Percentiles rank a stretch among this genome's conserved stretches.
phyloP scores from a whole-genome alignment of 2,329 filamentous ascomycete species.

The Xylariales sp. region DNA sequence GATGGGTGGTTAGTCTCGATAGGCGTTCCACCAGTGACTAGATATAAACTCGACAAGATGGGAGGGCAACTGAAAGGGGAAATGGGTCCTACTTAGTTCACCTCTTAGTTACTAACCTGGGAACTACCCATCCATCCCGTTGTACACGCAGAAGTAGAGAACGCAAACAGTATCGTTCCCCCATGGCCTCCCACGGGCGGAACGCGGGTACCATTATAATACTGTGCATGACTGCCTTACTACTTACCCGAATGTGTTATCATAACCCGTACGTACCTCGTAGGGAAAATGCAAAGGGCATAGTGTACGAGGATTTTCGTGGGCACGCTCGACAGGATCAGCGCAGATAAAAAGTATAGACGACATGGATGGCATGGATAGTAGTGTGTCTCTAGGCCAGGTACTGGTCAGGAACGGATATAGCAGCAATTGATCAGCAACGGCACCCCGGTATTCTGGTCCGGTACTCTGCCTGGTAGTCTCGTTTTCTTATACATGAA shows the following conservation, averaged over 20 bases:
- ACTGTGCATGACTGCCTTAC: background rate
- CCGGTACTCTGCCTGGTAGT: too few species aligned
- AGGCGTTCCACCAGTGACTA: constrained; percentile 1
- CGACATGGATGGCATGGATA: background rate
- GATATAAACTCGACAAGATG: constrained; percentile 5
- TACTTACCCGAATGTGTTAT: background rate
- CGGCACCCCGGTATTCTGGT: background rate
- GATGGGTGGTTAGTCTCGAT: background rate
- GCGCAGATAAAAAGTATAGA: background rate
- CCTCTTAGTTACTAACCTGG: background rate
- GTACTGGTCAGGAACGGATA: background rate
- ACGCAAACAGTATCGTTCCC: background rate
- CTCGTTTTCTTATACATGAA: background rate
- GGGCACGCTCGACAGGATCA: background rate
- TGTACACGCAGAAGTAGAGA: too few species aligned
- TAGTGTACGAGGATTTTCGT: background rate
- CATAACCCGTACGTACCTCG: background rate
- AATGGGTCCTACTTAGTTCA: background rate
- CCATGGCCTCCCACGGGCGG: background rate
- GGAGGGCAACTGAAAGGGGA: background rate
- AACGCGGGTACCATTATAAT: background rate
- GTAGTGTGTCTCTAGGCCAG: too few species aligned
- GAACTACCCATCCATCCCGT: too few species aligned
- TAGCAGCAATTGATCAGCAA: background rate
- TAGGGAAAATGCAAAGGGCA: background rate